Base-by-base conservation (phyloP, 768 basidiomycete species). In the Kwoniella europaea region DNA sequence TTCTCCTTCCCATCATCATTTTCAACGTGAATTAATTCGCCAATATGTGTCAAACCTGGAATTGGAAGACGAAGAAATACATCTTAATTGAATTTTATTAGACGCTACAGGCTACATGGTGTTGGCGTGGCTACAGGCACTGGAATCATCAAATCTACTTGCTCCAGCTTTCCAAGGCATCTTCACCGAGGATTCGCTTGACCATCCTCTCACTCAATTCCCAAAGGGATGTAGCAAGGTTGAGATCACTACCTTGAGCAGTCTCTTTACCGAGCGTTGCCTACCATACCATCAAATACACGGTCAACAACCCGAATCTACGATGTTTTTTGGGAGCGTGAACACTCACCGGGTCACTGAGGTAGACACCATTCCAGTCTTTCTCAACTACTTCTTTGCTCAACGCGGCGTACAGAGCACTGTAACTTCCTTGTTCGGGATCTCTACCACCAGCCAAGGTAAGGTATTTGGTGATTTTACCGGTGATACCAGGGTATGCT, bases 381-480 rank as follows among this genome's bases (percentile, higher is more conserved):
- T 82, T 82, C 67, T 79, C 74, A 63, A 77, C 70, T 41, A 82
- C 64, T 20, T 82, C 82, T 46, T 67, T 53, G 55, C 69, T 72
- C 13, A 75, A 50, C 13, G 72, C 69, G 22, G 72, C 77, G 71
- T 73, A 82, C 63, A 82, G 65, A 4, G 76, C 79, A 18, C 75
- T 77, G 72, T 80, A 80, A 4, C 74, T 69, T 10, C 82, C 82
- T 57, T 82, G 79, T 56, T 79, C 82, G 7, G 78, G 75, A 61
- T 63, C 50, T 54, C 77, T 71, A 16, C 76, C 73, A 13, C 52
- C 60, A 9, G 73, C 72, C 54, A 74, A 55, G 6, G 74, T 75
- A 35, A 76, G 27, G 74, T 66, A 64, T 41, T 76, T 71, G 67
- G 70, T 65, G 61, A 73, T 72, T 42, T 63, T 78, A 4, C 79